A percentile compares a stretch with the other conserved stretches of the same genome.
Conservation (phyloP, 352 stramenopile genomes). For the Phytophthora megakarya region DNA sequence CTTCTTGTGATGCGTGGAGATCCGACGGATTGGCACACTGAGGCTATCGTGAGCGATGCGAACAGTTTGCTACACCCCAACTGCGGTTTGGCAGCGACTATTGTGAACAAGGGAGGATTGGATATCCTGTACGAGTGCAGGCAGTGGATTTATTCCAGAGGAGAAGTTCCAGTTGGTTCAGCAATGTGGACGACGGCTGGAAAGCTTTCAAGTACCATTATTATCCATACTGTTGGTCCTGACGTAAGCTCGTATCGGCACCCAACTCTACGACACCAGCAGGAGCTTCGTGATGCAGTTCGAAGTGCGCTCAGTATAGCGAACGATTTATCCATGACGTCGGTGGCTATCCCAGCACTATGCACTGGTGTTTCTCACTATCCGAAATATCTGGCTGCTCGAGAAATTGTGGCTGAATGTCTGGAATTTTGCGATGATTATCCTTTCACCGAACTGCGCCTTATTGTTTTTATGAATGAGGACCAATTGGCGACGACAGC, state of each 20-base stretch:
- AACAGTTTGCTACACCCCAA: constrained; percentile 37
- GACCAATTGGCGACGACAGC: constrained; percentile 29
- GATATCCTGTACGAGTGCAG: constrained; percentile 31
- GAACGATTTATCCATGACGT: constrained; percentile 24
- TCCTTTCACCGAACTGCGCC: constrained; percentile 5
- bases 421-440: constrained; percentile 22
- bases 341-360: constrained; percentile 45
- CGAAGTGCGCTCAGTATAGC: constrained; percentile 33
- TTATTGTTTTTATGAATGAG: constrained; percentile 43
- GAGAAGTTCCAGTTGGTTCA: constrained; percentile 34
- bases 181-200: constrained; percentile 42
- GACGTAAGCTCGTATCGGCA: constrained; percentile 10
- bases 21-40: constrained; percentile 37
- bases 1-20: constrained; percentile 45
- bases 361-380: constrained; percentile 48
- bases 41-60: constrained; percentile 48
- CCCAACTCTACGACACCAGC: constrained; percentile 9
- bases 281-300: constrained; percentile 18
- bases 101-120: constrained; percentile 27
- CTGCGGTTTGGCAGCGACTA: constrained; percentile 35
- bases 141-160: constrained; percentile 33
- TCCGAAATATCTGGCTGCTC: constrained; percentile 40
- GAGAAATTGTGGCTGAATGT: constrained; percentile 42
- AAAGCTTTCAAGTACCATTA: constrained; percentile 33
- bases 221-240: constrained; percentile 53